phyloP scores from a whole-genome alignment of 2,329 filamentous ascomycete species.

The Clonostachys chloroleuca region DNA sequence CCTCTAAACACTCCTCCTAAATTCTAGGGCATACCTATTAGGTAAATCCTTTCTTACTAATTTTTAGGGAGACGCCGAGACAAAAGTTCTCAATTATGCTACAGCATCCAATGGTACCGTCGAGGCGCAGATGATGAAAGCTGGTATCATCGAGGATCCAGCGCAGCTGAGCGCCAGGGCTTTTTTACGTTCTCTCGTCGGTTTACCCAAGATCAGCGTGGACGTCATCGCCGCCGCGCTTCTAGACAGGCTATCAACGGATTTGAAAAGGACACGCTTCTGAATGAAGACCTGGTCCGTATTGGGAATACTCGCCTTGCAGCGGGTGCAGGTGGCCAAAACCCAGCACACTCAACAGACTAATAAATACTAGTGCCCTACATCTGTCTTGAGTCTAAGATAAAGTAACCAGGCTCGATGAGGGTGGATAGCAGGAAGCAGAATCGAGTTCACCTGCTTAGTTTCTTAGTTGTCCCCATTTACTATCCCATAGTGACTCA shows the following conservation, averaged over 20 bases:
- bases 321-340: too few relatives aligned
- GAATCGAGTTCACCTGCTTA: too few relatives aligned
- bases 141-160: slow-evolving; percentile 29
- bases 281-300: slow-evolving; percentile 29
- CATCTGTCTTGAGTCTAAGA: too few relatives aligned
- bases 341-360: too few relatives aligned
- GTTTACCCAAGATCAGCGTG: slow-evolving; percentile 26
- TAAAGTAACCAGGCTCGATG: too few relatives aligned
- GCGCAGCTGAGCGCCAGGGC: not conserved
- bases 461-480: too few relatives aligned
- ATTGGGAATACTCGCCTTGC: not conserved
- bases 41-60: slow-evolving; percentile 18
- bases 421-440: too few relatives aligned
- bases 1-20: too few relatives aligned
- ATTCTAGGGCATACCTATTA: too few relatives aligned
- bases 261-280: slow-evolving; percentile 38
- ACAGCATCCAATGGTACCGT: slow-evolving; percentile 16
- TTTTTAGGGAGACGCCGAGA: slow-evolving; percentile 40
- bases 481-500: too few relatives aligned
- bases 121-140: slow-evolving; percentile 31
- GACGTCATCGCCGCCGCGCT: slow-evolving; percentile 33
- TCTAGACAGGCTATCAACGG: slow-evolving; percentile 38
- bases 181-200: slow-evolving; percentile 6
- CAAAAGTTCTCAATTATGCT: slow-evolving; percentile 27
- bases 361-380: too few relatives aligned